phyloP scores from a whole-genome alignment of 495 filamentous ascomycete species.

The Penicillium chermesinum region DNA sequence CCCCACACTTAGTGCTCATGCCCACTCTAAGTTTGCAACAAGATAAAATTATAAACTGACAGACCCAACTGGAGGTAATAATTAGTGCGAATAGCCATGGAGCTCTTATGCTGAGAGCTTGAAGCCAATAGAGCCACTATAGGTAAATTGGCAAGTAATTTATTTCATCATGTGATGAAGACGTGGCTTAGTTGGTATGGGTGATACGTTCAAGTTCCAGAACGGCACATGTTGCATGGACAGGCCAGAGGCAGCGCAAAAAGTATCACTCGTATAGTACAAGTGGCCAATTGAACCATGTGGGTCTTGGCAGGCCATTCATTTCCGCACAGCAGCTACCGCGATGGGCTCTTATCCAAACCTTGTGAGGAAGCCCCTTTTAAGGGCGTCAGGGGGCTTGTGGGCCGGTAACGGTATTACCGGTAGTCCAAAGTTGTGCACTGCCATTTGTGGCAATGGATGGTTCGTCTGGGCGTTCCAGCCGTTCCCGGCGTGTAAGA shows the following conservation, averaged over 20 bases:
- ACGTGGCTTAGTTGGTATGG: too few relatives aligned
- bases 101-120: too few relatives aligned
- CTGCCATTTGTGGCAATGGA: neutral
- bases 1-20: too few relatives aligned
- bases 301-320: conserved; percentile 3
- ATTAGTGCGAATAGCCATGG: too few relatives aligned
- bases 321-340: conserved; percentile 2
- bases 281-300: conserved; percentile 2
- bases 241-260: neutral
- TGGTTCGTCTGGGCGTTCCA: neutral
- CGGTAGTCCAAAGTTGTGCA: neutral
- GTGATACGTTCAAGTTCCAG: neutral
- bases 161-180: too few relatives aligned
- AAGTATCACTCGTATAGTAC: neutral
- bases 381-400: conserved; percentile 19
- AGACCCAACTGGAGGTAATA: too few relatives aligned
- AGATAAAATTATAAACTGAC: too few relatives aligned
- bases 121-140: too few relatives aligned
- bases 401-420: conserved; percentile 24
- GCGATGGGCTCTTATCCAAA: neutral
- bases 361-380: conserved; percentile 19
- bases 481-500: conserved; percentile 17
- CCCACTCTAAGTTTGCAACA: too few relatives aligned
- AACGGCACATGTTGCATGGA: neutral
- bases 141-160: too few relatives aligned